A percentile compares a stretch with the other conserved stretches of the same genome.
Evolutionary conservation across 2,329 filamentous ascomycete species (phyloP).

Genomic region (Fusarium odoratissimum): DNA sequence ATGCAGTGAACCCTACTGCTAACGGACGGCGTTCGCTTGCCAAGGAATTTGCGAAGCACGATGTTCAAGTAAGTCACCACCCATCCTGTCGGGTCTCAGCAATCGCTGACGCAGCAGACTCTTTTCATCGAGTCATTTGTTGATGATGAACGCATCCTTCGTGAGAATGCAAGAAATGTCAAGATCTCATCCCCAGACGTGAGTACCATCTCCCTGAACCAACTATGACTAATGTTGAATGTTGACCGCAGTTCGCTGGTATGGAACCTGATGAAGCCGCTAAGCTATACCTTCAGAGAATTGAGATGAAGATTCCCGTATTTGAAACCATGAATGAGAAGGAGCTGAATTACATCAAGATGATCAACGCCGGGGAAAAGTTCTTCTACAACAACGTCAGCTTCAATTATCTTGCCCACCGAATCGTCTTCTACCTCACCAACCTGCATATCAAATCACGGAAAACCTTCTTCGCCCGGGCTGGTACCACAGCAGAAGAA

Average conservation of each 20-base stretch:
- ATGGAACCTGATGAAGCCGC: conserved; percentile 95
- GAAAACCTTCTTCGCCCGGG: conserved; percentile 91
- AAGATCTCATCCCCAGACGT: conserved; percentile 98
- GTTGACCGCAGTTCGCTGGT: conserved; percentile 74
- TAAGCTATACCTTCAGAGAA: conserved; percentile 88
- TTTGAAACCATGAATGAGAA: conserved; percentile 97
- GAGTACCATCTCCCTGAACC: conserved; percentile 48
- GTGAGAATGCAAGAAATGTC: conserved; percentile 95
- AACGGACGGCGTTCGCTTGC: conserved; percentile 84
- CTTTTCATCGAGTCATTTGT: conserved; percentile 97
- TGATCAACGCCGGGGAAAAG: conserved; percentile 96
- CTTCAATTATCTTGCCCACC: conserved; percentile 95
- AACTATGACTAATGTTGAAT: conserved; percentile 13
- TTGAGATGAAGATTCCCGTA: conserved; percentile 91
- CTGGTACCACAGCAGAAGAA: conserved; percentile 87
- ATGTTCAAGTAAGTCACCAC: conserved; percentile 76
- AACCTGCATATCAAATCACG: conserved; percentile 97
- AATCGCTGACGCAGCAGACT: conserved; percentile 65
- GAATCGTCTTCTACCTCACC: conserved; percentile 97
- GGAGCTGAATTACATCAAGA: conserved; percentile 97
- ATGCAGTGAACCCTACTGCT: conserved; percentile 93
- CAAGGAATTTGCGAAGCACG: conserved; percentile 97
- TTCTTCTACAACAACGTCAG: conserved; percentile 97
- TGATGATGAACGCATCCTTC: conserved; percentile 90
- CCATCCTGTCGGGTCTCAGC: background rate